Evolutionary conservation across 192 early-diverging fungal species (phyloP).

Genomic region (Umbelopsis isabellina): DNA sequence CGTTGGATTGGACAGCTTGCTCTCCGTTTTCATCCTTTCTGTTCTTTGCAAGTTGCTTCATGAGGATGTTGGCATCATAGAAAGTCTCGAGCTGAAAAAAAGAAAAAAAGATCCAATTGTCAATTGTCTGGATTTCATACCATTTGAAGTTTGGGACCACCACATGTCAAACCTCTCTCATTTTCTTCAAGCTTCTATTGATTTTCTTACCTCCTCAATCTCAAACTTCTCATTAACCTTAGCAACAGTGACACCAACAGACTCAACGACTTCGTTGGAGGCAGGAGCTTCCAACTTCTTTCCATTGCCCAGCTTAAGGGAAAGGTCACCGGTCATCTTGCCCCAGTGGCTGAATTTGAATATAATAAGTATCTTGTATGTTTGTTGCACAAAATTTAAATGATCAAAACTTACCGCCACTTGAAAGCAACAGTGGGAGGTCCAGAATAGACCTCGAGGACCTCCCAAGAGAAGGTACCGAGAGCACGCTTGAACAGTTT

Average conservation of each 20-base stretch:
- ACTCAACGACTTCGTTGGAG: constrained; percentile 41
- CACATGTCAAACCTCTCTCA: no score
- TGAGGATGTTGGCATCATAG: constrained; percentile 36
- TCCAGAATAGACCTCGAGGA: constrained; percentile 47
- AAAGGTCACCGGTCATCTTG: constrained; percentile 41
- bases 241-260: constrained; percentile 44
- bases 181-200: no score
- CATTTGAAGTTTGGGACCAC: no score
- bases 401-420: constrained; percentile 36
- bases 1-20: constrained; percentile 10
- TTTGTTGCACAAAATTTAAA: not conserved
- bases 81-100: constrained; percentile 38
- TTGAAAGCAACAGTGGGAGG: constrained; percentile 52
- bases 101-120: not conserved
- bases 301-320: constrained; percentile 35
- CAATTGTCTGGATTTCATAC: no score
- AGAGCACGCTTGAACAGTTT: constrained; percentile 45
- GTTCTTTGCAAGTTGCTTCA: constrained; percentile 44
- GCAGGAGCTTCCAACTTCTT: constrained; percentile 45
- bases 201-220: constrained; percentile 44
- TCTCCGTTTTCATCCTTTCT: constrained; percentile 32
- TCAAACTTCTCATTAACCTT: constrained; percentile 48
- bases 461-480: constrained; percentile 48
- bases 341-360: constrained; percentile 40
- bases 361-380: not conserved